Evolutionary conservation across 306 rosid species (phyloP).

Genomic region (Herpetospermum pedunculosum): DNA sequence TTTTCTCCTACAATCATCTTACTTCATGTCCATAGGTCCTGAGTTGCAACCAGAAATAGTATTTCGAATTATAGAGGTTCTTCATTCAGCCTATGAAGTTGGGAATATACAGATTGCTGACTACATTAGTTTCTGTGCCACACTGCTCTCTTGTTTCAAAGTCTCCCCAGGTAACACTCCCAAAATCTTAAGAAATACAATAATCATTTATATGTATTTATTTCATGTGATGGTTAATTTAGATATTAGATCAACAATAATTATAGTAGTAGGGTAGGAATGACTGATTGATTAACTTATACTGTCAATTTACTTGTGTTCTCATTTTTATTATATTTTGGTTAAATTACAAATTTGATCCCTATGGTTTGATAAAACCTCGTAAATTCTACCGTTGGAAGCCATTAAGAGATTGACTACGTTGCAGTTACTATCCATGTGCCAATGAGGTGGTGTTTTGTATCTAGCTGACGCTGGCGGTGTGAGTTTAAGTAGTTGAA

Average conservation of each 20-base stretch:
- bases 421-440: too few species aligned
- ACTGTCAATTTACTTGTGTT: not conserved
- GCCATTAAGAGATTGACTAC: too few species aligned
- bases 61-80: constrained; percentile 47
- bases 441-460: too few species aligned
- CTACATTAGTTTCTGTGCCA: constrained; percentile 52
- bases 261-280: not conserved
- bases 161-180: constrained; percentile 43
- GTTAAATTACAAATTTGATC: too few species aligned
- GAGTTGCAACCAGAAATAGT: constrained; percentile 43
- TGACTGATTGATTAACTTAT: not conserved
- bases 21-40: constrained; percentile 41
- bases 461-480: too few species aligned
- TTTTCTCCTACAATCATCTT: not conserved
- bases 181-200: not conserved
- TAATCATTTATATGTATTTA: not conserved
- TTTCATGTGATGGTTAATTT: not conserved
- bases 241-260: not conserved
- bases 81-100: constrained; percentile 48
- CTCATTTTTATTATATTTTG: too few species aligned
- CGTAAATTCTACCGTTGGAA: too few species aligned
- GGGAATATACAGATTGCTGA: constrained; percentile 47
- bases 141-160: constrained; percentile 43
- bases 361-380: too few species aligned
- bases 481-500: too few species aligned